Evolutionary conservation across 108 stramenopile genomes (phyloP).

Genomic region (Pinguiococcus pyrenoidosus): DNA sequence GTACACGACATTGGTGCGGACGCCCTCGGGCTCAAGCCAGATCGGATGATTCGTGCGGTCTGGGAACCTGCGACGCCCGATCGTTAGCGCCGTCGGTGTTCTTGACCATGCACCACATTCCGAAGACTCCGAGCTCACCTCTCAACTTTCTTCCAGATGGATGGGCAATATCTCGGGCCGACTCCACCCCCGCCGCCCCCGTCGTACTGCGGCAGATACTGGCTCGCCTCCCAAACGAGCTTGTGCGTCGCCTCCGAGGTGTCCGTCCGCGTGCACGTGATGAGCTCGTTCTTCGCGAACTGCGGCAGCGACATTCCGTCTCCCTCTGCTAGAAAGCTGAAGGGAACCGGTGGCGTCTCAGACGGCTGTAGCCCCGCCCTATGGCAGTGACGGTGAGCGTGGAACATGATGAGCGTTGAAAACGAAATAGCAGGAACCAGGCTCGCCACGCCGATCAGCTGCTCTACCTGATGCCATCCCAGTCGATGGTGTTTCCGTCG

Average conservation of each 20-base stretch:
- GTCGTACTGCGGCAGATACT: conserved; percentile 72
- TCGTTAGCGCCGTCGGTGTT: neutral
- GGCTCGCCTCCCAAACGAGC: conserved; percentile 67
- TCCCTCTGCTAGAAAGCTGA: conserved; percentile 60
- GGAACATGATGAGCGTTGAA: too few species aligned
- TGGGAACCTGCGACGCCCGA: conserved; percentile 60
- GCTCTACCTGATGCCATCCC: too few species aligned
- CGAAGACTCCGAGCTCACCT: conserved; percentile 6
- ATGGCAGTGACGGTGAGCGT: too few species aligned
- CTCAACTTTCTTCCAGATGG: conserved; percentile 83
- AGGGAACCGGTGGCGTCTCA: conserved; percentile 56
- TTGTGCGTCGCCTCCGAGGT: conserved; percentile 49
- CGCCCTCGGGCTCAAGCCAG: conserved; percentile 93
- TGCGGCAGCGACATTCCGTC: too few species aligned
- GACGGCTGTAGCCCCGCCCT: conserved; percentile 66
- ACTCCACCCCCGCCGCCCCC: conserved; percentile 67
- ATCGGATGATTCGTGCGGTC: conserved; percentile 77
- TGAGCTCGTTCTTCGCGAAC: conserved; percentile 20
- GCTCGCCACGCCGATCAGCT: too few species aligned
- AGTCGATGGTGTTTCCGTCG: conserved; percentile 82
- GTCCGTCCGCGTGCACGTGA: conserved; percentile 30
- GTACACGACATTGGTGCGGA: conserved; percentile 84
- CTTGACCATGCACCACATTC: neutral
- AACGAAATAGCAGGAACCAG: too few species aligned
- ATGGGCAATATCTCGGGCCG: conserved; percentile 82